Base-by-base conservation (phyloP, 257 asterid genomes). In the Henckelia pumila region DNA sequence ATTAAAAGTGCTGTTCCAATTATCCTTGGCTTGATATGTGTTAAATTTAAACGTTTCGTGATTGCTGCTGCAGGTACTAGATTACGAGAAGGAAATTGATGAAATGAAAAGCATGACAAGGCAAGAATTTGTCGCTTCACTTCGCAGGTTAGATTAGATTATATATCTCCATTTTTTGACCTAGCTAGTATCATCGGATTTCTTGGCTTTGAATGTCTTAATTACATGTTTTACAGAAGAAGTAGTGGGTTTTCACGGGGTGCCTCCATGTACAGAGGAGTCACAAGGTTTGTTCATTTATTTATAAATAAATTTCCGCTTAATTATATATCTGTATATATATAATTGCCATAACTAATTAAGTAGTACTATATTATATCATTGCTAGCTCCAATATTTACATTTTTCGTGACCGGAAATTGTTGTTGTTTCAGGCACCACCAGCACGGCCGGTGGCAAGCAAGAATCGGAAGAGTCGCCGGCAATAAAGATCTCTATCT, bases 231-330 rank as follows among this genome's bases (percentile, higher is more conserved):
- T 16, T 22, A 75, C 89, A 92, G 96, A 78, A 92, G 76, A 77
- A 92, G 96, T 56, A 92, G 96, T 78, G 98, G 97, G 23, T 92
- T 92, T 70, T 92, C 97, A 3, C 75, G 98, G 26, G 97, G 98
- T 8, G 97, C 98, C 37, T 92, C 95, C 16, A 86, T n/a, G n/a
- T n/a, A n/a, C n/a, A n/a, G n/a, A 82, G 98, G 98, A 35, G 97
- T 92, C 33, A 92, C 97, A 29, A 85, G 98, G 98, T 88, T n/a
- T 56, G 56, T 66, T 33, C 23, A 30, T 26, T 4, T 4, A 26
- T 26, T 26, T 26, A 26, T 1, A 26, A 26, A n/a, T n/a, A n/a
- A n/a, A n/a, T n/a, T n/a, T n/a, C n/a, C n/a, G n/a, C n/a, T n/a
- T n/a, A n/a, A n/a, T n/a, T n/a, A n/a, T n/a, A n/a, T n/a, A n/a